Conservation (phyloP, 257 asterid species). For the Nicotiana paniculata region DNA sequence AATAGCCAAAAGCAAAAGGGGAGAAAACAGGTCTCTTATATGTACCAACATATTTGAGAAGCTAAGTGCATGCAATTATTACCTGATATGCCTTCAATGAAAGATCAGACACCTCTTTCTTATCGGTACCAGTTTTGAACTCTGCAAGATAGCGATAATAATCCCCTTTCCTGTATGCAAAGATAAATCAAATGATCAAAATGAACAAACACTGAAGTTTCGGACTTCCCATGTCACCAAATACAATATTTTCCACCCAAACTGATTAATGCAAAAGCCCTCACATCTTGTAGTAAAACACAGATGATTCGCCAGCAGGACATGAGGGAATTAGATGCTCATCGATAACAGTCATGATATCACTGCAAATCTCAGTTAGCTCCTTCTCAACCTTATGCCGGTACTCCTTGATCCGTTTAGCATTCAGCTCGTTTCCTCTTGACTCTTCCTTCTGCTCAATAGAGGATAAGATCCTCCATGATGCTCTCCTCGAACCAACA, state of each 20-base stretch:
- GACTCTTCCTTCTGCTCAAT: not conserved
- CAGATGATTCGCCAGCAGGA: constrained; percentile 1
- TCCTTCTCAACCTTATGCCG: not conserved
- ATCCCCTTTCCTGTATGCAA: constrained; percentile 2
- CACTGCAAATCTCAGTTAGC: not conserved
- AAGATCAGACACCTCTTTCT: constrained; percentile 3
- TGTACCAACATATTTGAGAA: not conserved
- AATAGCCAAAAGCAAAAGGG: not conserved
- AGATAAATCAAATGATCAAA: not conserved
- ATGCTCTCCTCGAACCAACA: not conserved
- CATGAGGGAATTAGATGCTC: constrained; percentile 3
- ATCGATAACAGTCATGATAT: constrained; percentile 3
- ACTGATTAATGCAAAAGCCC: not conserved
- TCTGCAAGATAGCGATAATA: constrained; percentile 4
- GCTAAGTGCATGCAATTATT: not conserved
- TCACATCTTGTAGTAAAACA: not conserved
- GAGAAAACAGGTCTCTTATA: not conserved
- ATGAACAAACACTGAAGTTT: not conserved
- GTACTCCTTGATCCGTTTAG: not conserved
- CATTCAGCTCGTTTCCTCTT: not conserved
- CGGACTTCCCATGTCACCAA: not conserved
- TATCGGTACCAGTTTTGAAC: not conserved
- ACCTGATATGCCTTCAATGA: constrained; percentile 1
- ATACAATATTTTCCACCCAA: not conserved
- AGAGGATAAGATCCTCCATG: not conserved